Base-by-base conservation (phyloP, 2,329 filamentous ascomycete genomes). In the Iodosphaeria phyllophila region DNA sequence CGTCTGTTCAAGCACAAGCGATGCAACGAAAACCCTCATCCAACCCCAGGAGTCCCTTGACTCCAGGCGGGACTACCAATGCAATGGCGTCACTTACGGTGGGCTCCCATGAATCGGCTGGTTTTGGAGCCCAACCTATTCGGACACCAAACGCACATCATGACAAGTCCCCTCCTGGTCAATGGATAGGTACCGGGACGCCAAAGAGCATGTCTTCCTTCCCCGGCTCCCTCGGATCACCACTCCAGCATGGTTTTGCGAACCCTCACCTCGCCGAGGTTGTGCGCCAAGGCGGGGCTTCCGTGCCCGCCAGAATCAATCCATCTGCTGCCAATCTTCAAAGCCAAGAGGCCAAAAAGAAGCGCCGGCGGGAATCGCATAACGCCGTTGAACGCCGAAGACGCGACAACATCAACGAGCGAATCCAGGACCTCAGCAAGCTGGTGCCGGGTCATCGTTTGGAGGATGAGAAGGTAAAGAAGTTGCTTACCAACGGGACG, bases 321-420 rank as follows among this genome's bases (percentile, higher is more conserved):
- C 47, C 47, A 18, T 55, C 59, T 10, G 60, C 76, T 26, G 79
- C 89, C 27, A 25, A 23, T 20, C 24, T 29, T 17, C 19, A 25
- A 20, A 75, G 82, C 1, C 83, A 92, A 42, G 89, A 95, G 47
- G 83, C 84, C 41, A 95, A 95, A 65, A 70, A 83, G 38, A 80
- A 86, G 47, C 68, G 84, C 31, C 72, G 89, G 30, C 68, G 89
- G 19, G 89, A 93, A 43, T 95, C 86, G 1, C 89, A 98, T 55
- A 95, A 98, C 45, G 62, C 92, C 19, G 89, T 98, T 8, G 89
- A 98, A 55, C 80, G 89, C 28, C 74, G 89, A 25, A 75, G 89
- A 32, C 72, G 89, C 32, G 89, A 95, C 54, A 95, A 95, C 46
- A 98, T 98, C 59, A 98, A 98, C 39, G 89, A 98, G 51, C 73